phyloP scores from a whole-genome alignment of 2,329 filamentous ascomycete genomes.

The Myriosclerotinia curreyana region DNA sequence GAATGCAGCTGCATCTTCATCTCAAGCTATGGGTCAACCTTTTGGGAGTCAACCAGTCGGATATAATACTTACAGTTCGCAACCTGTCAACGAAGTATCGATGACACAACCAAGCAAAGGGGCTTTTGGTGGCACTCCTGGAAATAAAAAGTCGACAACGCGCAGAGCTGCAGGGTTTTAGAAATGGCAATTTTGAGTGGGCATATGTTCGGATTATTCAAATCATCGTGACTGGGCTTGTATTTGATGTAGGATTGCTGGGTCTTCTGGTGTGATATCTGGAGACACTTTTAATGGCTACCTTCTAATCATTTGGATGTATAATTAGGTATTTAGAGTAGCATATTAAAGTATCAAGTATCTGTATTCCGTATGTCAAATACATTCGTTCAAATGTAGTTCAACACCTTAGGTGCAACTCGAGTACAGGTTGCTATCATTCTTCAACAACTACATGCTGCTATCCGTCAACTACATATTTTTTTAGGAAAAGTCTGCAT shows the following conservation, averaged over 20 bases:
- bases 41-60: constrained; percentile 35
- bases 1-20: constrained; percentile 41
- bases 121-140: constrained; percentile 45
- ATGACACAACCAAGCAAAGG: constrained; percentile 51
- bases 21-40: constrained; percentile 43
- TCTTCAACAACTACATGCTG: background rate
- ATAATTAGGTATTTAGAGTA: constrained; percentile 6
- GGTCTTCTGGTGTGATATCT: background rate
- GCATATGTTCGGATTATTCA: background rate
- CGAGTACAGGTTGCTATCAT: background rate
- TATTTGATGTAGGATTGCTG: background rate
- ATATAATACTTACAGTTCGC: constrained; percentile 33
- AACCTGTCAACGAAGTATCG: constrained; percentile 34
- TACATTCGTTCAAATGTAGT: background rate
- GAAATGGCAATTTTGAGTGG: background rate
- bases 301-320: background rate
- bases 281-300: background rate
- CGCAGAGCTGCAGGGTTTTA: constrained; percentile 37
- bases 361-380: background rate
- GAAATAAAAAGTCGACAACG: constrained; percentile 46
- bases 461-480: background rate
- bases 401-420: background rate
- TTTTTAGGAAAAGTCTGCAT: background rate
- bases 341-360: constrained; percentile 2
- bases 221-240: background rate